phyloP scores from a whole-genome alignment of 768 basidiomycete genomes.

The Russula brevipes region DNA sequence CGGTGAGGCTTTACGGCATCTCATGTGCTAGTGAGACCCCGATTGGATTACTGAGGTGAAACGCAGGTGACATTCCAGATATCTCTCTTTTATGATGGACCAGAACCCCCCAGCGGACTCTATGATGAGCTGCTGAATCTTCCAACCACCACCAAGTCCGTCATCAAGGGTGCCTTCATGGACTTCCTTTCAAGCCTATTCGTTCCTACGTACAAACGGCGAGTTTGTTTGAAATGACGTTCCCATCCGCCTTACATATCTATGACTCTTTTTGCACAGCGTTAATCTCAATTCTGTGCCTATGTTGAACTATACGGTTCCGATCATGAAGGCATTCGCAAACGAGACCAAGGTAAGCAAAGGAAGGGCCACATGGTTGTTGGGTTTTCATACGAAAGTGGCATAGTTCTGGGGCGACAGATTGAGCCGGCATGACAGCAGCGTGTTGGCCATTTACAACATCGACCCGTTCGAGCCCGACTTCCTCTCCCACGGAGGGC shows the following conservation, averaged over 20 bases:
- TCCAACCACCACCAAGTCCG: slow-evolving; percentile 32
- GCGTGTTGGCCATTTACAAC: slow-evolving; percentile 40
- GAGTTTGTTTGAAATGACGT: not conserved
- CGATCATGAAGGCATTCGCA: slow-evolving; percentile 1
- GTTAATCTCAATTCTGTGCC: slow-evolving; percentile 1
- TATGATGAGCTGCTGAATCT: slow-evolving; percentile 45
- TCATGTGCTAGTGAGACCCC: not conserved
- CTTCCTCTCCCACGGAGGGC: slow-evolving; percentile 17
- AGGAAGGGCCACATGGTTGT: too few relatives aligned
- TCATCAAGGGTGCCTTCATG: slow-evolving; percentile 37
- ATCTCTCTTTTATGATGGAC: slow-evolving; percentile 51
- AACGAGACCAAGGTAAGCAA: slow-evolving; percentile 13
- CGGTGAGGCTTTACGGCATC: slow-evolving; percentile 34
- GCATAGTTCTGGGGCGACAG: slow-evolving; percentile 43
- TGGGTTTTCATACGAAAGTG: too few relatives aligned
- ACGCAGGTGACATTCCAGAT: not conserved
- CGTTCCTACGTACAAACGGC: slow-evolving; percentile 28
- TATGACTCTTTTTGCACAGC: slow-evolving; percentile 16
- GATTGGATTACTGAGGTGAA: slow-evolving; percentile 23
- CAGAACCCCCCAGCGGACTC: slow-evolving; percentile 40
- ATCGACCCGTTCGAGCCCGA: slow-evolving; percentile 17
- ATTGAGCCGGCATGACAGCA: slow-evolving; percentile 33
- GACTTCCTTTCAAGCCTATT: slow-evolving; percentile 31
- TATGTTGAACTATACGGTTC: not conserved
- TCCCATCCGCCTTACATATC: not conserved